Evolutionary conservation across 2,329 filamentous ascomycete genomes (phyloP).

Genomic region (Colletotrichum sp.): DNA sequence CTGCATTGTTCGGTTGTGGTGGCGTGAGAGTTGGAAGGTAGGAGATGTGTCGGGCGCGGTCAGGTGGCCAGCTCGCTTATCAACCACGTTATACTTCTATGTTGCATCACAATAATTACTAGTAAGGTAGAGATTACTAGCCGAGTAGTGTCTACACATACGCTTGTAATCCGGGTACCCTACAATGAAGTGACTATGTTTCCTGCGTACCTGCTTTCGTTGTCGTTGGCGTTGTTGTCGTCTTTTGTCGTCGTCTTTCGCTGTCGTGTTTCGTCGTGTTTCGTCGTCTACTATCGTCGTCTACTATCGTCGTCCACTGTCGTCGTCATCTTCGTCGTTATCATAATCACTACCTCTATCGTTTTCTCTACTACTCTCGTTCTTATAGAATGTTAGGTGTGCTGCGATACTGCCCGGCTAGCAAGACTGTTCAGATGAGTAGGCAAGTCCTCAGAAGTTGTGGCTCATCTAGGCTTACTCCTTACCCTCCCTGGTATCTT

Average conservation of each 20-base stretch:
- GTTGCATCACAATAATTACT: background rate
- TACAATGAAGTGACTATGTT: background rate
- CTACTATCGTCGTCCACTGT: too few relatives aligned
- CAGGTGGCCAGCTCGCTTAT: too few relatives aligned
- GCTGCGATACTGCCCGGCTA: background rate
- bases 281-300: too few relatives aligned
- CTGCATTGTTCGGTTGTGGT: too few relatives aligned
- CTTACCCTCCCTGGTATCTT: background rate
- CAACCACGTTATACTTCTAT: too few relatives aligned
- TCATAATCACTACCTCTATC: background rate
- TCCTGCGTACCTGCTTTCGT: background rate
- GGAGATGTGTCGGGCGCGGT: too few relatives aligned
- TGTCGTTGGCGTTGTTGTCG: background rate
- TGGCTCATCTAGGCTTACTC: background rate
- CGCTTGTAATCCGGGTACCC: background rate
- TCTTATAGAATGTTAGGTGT: rapidly evolving
- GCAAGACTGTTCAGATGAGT: background rate
- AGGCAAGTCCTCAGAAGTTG: background rate
- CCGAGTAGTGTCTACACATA: background rate
- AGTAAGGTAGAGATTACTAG: background rate
- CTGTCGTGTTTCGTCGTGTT: too few relatives aligned
- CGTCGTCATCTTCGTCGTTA: background rate
- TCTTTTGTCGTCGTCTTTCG: background rate
- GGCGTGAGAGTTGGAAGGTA: too few relatives aligned
- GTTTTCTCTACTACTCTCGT: background rate